Conservation (phyloP, 306 rosid genomes). For the Malus fusca region DNA sequence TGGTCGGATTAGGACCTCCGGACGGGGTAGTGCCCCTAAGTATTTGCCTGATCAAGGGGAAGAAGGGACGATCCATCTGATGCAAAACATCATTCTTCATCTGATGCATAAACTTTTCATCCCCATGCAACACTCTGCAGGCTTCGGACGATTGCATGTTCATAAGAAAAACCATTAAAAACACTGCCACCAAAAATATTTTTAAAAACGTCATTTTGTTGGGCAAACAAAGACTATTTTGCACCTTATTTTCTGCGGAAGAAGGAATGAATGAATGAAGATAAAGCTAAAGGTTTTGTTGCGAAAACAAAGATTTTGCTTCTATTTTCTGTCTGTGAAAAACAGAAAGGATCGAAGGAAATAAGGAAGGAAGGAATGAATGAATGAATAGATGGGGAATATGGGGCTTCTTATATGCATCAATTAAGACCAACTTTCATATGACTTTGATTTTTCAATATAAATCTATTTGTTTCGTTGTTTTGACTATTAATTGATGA, state of each 20-base stretch:
- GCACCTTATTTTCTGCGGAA: neutral
- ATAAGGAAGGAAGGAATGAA: neutral
- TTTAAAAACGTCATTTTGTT: neutral
- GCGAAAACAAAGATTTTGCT: neutral
- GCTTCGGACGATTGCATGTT: constrained; percentile 1
- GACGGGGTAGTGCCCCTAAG: neutral
- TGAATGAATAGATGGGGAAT: neutral
- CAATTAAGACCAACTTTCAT: neutral
- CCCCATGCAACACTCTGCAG: neutral
- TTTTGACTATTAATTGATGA: constrained; percentile 2
- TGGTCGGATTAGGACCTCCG: too few species aligned
- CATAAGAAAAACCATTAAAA: neutral
- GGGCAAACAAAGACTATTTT: neutral
- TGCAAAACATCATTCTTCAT: neutral
- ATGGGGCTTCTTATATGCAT: neutral
- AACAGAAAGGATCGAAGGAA: neutral
- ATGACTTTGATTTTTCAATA: neutral
- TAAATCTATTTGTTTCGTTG: neutral
- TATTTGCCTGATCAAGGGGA: too few species aligned
- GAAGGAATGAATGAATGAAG: too few species aligned
- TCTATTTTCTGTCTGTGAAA: neutral
- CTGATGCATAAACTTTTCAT: neutral
- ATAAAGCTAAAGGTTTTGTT: neutral
- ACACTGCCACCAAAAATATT: neutral
- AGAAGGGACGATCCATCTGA: too few species aligned